Evolutionary conservation across 805 yeast genomes (phyloP), one percentile per base, ranked within the genome.

Genomic region (Suhomyces xylopsoci): DNA sequence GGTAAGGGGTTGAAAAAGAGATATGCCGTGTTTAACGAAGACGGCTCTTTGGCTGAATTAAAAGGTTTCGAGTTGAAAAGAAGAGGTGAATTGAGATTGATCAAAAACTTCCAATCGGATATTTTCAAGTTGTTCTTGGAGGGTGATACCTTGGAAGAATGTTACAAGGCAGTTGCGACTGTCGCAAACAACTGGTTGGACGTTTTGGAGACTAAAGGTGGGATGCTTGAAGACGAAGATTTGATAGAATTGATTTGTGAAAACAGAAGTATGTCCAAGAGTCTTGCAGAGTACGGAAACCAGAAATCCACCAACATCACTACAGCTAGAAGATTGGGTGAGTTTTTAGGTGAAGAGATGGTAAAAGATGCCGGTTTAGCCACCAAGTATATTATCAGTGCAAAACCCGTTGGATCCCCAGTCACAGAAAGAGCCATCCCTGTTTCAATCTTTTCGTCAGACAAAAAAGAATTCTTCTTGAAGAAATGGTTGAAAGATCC

Each of bases 141-240:
- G 53, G 99, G 99, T 38, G 76, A 79, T 30, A 73, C 91, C 1
- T 72, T 96, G 28, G 90, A 86, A 56, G 78, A 76, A 1, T 94
- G 99, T 74, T 94, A 94, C 65, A 81, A 71, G 19, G 88, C 96
- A 1, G 99, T 94, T 15, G 97, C 98, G 0, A 79, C 78, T 30
- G 96, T 94, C 22, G 98, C 99, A 1, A 88, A 93, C 62, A 83
- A 96, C 58, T 94, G 99, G 99, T 75, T 94, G 24, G 98, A 93
- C 73, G 96, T 94, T 4, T 71, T 94, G 51, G 97, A 91, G 50
- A 83, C 93, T 2, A 85, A 84, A 56, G 99, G 99, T 41, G 76
- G 80, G 1, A 86, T 87, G 78, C 76, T 94, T 26, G 97, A 92
- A 65, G 97, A 94, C 67, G 96, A 90, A 62, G 99, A 94, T 68